Evolutionary conservation across 1,139 yeast species (phyloP).

Genomic region (Taphrina betulina): DNA sequence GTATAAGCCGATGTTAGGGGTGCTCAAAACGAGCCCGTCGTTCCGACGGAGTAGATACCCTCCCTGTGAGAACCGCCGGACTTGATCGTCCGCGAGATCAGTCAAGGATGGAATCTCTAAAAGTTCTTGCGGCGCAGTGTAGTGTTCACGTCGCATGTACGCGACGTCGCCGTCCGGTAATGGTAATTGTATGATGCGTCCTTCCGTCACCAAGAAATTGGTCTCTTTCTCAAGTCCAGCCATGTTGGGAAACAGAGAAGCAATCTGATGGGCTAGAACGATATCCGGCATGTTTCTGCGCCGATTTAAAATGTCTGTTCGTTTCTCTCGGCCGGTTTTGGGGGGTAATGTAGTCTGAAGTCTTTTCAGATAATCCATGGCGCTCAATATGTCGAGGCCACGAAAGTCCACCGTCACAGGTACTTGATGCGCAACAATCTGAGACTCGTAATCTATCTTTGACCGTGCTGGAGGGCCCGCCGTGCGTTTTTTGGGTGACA

Average conservation of each 20-base stretch:
- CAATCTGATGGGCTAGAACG: conserved; percentile 22
- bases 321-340: conserved; percentile 4
- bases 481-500: neutral
- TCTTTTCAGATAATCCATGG: conserved; percentile 23
- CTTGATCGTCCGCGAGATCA: conserved; percentile 2
- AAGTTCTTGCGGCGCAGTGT: conserved; percentile 2
- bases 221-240: conserved; percentile 21
- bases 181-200: conserved; percentile 4
- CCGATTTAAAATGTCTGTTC: conserved; percentile 3
- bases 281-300: conserved; percentile 20
- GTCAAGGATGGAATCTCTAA: neutral
- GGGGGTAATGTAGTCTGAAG: conserved; percentile 7
- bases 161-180: conserved; percentile 24
- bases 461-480: conserved; percentile 1
- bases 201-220: conserved; percentile 9
- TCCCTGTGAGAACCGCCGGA: conserved; percentile 9
- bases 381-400: conserved; percentile 23
- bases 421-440: conserved; percentile 4
- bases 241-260: conserved; percentile 28
- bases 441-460: conserved; percentile 10
- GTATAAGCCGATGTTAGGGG: conserved; percentile 15
- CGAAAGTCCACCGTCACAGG: conserved; percentile 15
- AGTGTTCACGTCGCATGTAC: conserved; percentile 14
- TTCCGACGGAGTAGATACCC: conserved; percentile 19
- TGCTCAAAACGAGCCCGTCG: conserved; percentile 5